A percentile compares a stretch with the other conserved stretches of the same genome.
These are phyloP conservation scores for Kurtzmaniella quercitrusa DNA, from an alignment of 1,139 yeast species.

Conservation along the genomic window DNA sequence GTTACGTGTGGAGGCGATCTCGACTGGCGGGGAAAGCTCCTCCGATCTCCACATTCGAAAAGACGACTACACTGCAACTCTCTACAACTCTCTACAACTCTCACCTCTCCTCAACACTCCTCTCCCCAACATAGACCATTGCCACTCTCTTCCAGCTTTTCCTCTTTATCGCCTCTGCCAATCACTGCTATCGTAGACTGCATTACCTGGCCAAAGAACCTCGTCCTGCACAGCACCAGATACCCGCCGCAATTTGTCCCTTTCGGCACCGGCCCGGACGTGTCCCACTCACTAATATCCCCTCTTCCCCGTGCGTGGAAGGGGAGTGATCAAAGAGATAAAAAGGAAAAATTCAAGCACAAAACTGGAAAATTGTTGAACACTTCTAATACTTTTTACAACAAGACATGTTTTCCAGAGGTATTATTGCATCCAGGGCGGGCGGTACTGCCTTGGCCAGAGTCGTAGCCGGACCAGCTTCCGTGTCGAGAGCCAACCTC, in stretches of 20 bases:
- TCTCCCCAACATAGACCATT: not conserved
- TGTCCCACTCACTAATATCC: conserved; percentile 2
- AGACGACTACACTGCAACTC: too few species aligned
- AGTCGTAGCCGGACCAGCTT: conserved; percentile 7
- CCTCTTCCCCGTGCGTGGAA: conserved; percentile 3
- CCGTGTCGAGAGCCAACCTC: conserved; percentile 5
- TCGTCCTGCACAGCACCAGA: not conserved
- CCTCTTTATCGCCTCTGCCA: not conserved
- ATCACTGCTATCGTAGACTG: not conserved
- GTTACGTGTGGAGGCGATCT: too few species aligned
- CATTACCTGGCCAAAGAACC: not conserved
- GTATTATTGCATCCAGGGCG: conserved; percentile 11
- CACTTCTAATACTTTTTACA: not conserved
- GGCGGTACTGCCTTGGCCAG: conserved; percentile 9
- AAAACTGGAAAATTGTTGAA: not conserved
- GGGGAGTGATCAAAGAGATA: not conserved
- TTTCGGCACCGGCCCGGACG: conserved; percentile 6
- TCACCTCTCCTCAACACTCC: too few species aligned
- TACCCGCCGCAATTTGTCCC: not conserved
- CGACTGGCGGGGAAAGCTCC: too few species aligned
- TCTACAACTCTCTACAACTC: too few species aligned
- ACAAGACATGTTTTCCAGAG: conserved; percentile 18
- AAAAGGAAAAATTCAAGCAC: not conserved
- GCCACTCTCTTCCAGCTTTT: not conserved
- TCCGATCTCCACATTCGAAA: too few species aligned